A percentile compares a stretch with the other conserved stretches of the same genome.
Conservation (phyloP, 2,329 filamentous ascomycete genomes). For the Aspergillus sp. region DNA sequence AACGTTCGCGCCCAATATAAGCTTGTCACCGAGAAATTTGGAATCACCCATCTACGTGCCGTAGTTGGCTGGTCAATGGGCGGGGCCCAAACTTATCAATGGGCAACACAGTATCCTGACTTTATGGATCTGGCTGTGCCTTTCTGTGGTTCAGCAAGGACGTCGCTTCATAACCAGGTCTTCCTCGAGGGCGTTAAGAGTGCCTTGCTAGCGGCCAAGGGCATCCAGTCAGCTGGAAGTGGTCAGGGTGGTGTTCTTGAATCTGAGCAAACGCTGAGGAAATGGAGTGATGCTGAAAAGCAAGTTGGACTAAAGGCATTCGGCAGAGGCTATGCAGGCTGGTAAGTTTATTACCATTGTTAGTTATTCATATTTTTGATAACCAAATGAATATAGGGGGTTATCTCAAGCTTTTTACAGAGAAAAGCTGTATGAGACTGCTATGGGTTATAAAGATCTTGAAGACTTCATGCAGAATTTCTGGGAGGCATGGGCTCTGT, state of each 20-base stretch:
- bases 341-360: slow-evolving; percentile 33
- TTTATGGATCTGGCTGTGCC: slow-evolving; percentile 67
- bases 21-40: slow-evolving; percentile 64
- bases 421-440: slow-evolving; percentile 64
- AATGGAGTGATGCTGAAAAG: slow-evolving; percentile 56
- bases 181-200: slow-evolving; percentile 66
- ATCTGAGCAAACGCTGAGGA: slow-evolving; percentile 40
- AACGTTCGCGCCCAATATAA: slow-evolving; percentile 67
- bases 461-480: slow-evolving; percentile 74
- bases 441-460: slow-evolving; percentile 64
- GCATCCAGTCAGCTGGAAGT: slow-evolving; percentile 53
- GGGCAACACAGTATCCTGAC: slow-evolving; percentile 62
- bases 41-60: slow-evolving; percentile 59
- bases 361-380: background rate
- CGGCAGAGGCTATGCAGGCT: slow-evolving; percentile 74
- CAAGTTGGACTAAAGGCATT: slow-evolving; percentile 67
- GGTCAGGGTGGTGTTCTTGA: slow-evolving; percentile 46
- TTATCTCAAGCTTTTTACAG: slow-evolving; percentile 79
- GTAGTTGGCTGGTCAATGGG: slow-evolving; percentile 74
- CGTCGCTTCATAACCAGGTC: slow-evolving; percentile 66
- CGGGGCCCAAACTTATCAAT: slow-evolving; percentile 65
- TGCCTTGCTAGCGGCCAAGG: slow-evolving; percentile 59
- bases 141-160: slow-evolving; percentile 66
- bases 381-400: slow-evolving; percentile 51
- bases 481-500: slow-evolving; percentile 73